A percentile compares a stretch with the other conserved stretches of the same genome.
phyloP scores from a whole-genome alignment of 768 basidiomycete species.

The Suillus decipiens region DNA sequence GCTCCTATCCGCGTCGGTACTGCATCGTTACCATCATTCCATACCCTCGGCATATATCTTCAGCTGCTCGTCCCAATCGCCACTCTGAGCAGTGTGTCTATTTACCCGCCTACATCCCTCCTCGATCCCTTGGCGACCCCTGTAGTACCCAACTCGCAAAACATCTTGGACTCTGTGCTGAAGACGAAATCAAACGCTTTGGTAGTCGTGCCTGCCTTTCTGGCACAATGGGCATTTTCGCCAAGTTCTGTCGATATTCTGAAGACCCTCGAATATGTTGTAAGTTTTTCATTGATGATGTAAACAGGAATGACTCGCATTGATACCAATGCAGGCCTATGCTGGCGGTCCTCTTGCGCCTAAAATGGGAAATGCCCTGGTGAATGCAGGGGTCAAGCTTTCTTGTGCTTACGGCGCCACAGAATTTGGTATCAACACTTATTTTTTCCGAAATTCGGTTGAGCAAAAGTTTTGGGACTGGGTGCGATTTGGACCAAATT shows the following conservation, averaged over 20 bases:
- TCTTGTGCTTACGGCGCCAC: constrained; percentile 39
- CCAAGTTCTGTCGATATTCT: constrained; percentile 26
- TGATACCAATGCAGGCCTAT: constrained; percentile 28
- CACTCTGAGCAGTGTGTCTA: constrained; percentile 16
- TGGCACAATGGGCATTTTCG: constrained; percentile 38
- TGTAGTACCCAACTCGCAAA: constrained; percentile 39
- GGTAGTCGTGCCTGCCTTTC: constrained; percentile 39
- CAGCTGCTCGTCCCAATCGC: constrained; percentile 24
- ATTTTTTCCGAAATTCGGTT: constrained; percentile 16
- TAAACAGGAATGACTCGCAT: background rate
- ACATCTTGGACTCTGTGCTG: constrained; percentile 37
- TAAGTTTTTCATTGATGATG: constrained; percentile 18
- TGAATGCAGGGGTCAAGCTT: constrained; percentile 35
- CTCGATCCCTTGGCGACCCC: constrained; percentile 29
- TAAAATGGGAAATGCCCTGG: constrained; percentile 36
- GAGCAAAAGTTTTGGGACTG: constrained; percentile 37
- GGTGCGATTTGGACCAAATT: constrained; percentile 26
- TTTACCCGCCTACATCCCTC: constrained; percentile 32
- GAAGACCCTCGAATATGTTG: constrained; percentile 29
- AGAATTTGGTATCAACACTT: constrained; percentile 19
- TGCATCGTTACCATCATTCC: constrained; percentile 32
- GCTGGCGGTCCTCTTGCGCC: constrained; percentile 42
- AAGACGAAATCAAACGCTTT: constrained; percentile 32
- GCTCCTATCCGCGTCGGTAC: constrained; percentile 20
- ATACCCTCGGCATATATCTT: constrained; percentile 22